These are phyloP conservation scores for Fusarium zealandicum DNA, from an alignment of 2,329 filamentous ascomycete genomes.

Conservation along the genomic window DNA sequence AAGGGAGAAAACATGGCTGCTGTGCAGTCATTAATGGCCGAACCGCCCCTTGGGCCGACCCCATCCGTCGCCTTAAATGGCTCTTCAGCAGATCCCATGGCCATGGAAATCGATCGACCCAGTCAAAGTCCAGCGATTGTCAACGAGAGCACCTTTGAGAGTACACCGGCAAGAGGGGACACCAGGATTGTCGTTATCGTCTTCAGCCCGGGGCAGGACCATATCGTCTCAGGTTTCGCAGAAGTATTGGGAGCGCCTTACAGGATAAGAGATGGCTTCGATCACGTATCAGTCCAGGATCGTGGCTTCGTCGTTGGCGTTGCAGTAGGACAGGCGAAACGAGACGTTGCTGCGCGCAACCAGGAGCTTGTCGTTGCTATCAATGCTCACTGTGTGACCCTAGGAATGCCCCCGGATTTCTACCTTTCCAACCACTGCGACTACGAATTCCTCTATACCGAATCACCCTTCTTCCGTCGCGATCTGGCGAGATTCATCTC, in stretches of 20 bases:
- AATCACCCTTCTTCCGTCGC: slow-evolving; percentile 73
- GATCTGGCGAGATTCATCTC: slow-evolving; percentile 82
- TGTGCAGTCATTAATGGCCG: slow-evolving; percentile 49
- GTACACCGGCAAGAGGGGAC: slow-evolving; percentile 60
- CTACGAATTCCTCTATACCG: slow-evolving; percentile 86
- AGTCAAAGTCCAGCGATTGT: slow-evolving; percentile 46
- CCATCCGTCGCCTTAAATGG: slow-evolving; percentile 38
- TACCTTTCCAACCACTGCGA: slow-evolving; percentile 74
- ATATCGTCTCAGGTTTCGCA: slow-evolving; percentile 76
- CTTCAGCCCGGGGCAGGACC: slow-evolving; percentile 74
- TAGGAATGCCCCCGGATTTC: slow-evolving; percentile 72
- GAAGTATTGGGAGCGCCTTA: slow-evolving; percentile 80
- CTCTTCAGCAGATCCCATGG: slow-evolving; percentile 36
- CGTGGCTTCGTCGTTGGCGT: slow-evolving; percentile 74
- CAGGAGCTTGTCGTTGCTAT: slow-evolving; percentile 70
- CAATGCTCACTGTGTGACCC: slow-evolving; percentile 78
- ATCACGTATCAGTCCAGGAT: slow-evolving; percentile 61
- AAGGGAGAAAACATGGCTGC: slow-evolving; percentile 46
- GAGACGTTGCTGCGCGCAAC: slow-evolving; percentile 65
- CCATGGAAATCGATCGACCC: slow-evolving; percentile 47
- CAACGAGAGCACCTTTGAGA: slow-evolving; percentile 53
- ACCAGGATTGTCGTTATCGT: slow-evolving; percentile 70
- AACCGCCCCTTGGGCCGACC: slow-evolving; percentile 43
- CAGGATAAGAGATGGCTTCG: slow-evolving; percentile 64
- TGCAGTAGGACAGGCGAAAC: slow-evolving; percentile 61